Evolutionary conservation across 139 green algal genomes (phyloP).

Genomic region (Tetradesmus obliquus): DNA sequence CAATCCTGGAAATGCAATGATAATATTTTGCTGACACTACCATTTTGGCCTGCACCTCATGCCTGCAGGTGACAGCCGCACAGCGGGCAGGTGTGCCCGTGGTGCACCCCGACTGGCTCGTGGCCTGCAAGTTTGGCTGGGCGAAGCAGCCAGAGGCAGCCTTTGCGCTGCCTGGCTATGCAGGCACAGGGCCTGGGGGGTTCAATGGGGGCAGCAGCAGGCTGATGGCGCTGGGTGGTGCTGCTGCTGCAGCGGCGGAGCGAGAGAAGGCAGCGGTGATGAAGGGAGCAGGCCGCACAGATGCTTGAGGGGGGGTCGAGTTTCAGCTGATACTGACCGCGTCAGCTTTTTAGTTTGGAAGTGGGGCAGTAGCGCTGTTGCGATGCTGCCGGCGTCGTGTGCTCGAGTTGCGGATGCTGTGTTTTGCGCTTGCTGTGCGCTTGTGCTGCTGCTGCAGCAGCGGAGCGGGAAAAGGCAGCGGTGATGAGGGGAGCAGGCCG

Average conservation of each 20-base stretch:
- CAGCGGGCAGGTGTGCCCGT: slow-evolving; percentile 47
- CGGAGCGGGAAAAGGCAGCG: background rate
- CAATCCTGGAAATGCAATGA: too few species aligned
- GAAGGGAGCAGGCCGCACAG: background rate
- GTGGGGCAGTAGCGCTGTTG: too few species aligned
- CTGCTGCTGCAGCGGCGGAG: background rate
- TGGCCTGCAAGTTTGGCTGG: slow-evolving; percentile 61
- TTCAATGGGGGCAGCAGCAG: background rate
- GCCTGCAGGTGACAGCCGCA: slow-evolving; percentile 54
- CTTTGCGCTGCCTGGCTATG: slow-evolving; percentile 31
- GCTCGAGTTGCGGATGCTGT: background rate
- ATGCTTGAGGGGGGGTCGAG: background rate
- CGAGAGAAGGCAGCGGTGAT: slow-evolving; percentile 9
- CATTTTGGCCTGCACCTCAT: background rate
- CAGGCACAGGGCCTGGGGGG: background rate
- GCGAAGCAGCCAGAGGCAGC: slow-evolving; percentile 48
- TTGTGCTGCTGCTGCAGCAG: background rate
- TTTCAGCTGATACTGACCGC: background rate
- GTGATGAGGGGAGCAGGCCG: background rate
- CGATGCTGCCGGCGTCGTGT: too few species aligned
- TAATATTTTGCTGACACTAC: too few species aligned
- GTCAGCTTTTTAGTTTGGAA: too few species aligned
- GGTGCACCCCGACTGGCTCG: slow-evolving; percentile 70
- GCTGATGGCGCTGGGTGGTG: background rate
- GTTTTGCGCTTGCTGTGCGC: background rate